Conservation (phyloP, 176 grass and related monocot species). For the Bonia amplexicaulis region DNA sequence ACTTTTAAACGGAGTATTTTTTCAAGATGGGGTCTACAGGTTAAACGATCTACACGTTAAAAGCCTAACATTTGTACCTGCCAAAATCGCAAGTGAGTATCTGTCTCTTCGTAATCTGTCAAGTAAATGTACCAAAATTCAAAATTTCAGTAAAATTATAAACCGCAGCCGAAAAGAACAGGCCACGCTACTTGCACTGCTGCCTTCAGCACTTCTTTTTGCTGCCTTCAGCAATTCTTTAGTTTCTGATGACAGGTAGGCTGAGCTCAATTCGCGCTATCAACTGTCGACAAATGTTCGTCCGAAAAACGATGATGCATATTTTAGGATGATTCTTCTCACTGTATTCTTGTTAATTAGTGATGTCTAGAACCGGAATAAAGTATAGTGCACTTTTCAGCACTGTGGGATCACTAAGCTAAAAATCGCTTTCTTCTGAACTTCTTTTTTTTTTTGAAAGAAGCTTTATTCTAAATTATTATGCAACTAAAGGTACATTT, state of each 20-base stretch:
- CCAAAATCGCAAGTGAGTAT: too few species aligned
- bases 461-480: conserved; percentile 5
- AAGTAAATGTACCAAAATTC: too few species aligned
- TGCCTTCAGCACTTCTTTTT: conserved; percentile 29
- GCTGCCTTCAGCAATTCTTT: conserved; percentile 28
- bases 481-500: neutral
- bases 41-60: too few species aligned
- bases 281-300: conserved; percentile 33
- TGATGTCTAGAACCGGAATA: neutral
- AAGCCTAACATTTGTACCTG: too few species aligned
- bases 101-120: too few species aligned
- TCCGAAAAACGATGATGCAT: neutral
- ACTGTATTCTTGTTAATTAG: conserved; percentile 10
- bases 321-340: neutral
- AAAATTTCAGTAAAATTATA: too few species aligned
- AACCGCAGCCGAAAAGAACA: too few species aligned
- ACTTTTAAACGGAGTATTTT: too few species aligned
- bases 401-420: neutral
- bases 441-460: too few species aligned
- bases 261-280: conserved; percentile 7
- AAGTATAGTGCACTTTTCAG: neutral
- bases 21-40: too few species aligned
- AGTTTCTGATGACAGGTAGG: conserved; percentile 18
- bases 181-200: neutral
- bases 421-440: conserved; percentile 6